These are phyloP conservation scores for Neonectria magnoliae DNA, from an alignment of 2,329 filamentous ascomycete genomes.

Conservation along the genomic window DNA sequence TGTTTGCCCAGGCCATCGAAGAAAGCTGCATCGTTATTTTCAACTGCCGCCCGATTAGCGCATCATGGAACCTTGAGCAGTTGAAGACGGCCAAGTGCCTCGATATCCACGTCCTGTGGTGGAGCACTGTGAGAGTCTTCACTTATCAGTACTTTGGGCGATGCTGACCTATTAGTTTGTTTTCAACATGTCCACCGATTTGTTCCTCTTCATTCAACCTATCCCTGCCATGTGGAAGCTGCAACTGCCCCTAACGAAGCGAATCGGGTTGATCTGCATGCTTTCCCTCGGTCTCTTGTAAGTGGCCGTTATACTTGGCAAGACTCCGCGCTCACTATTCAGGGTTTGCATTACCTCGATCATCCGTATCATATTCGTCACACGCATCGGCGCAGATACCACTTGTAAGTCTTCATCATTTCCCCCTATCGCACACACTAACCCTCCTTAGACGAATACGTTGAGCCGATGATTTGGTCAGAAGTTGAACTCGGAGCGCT, in stretches of 20 bases:
- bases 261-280: constrained; percentile 43
- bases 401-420: constrained; percentile 34
- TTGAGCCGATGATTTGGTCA: constrained; percentile 45
- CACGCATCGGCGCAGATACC: constrained; percentile 35
- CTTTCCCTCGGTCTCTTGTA: constrained; percentile 43
- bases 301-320: not conserved
- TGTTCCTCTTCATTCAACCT: constrained; percentile 50
- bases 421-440: not conserved
- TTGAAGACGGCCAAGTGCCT: constrained; percentile 37
- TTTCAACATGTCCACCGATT: constrained; percentile 50
- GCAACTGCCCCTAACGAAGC: constrained; percentile 45
- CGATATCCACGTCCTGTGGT: constrained; percentile 46
- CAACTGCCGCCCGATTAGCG: constrained; percentile 41
- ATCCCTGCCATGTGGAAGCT: constrained; percentile 51
- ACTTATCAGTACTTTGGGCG: not conserved
- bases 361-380: constrained; percentile 42
- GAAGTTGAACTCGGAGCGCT: constrained; percentile 46
- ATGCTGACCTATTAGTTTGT: constrained; percentile 33
- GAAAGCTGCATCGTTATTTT: constrained; percentile 44
- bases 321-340: not conserved
- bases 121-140: constrained; percentile 42
- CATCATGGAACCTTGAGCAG: constrained; percentile 39
- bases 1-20: constrained; percentile 44
- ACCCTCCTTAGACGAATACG: constrained; percentile 34
- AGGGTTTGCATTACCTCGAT: constrained; percentile 42